Conservation (phyloP, 768 basidiomycete genomes). For the Rhizopogon vesiculosus region DNA sequence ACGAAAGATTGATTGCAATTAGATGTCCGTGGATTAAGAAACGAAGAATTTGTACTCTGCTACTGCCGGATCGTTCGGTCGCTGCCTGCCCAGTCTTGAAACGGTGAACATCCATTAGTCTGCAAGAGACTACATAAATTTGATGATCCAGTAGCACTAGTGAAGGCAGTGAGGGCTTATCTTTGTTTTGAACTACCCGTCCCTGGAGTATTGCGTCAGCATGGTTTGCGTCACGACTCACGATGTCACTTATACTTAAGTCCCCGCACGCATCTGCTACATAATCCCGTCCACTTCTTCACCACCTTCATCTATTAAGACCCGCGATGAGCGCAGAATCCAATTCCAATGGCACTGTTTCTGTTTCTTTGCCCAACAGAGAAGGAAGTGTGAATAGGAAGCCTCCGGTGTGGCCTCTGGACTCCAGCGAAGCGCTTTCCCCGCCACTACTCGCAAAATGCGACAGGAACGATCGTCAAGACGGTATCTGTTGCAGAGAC, state of each 20-base stretch:
- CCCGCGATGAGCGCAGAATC: neutral
- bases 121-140: too few relatives aligned
- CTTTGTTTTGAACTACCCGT: too few relatives aligned
- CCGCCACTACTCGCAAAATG: constrained; percentile 56
- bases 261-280: neutral
- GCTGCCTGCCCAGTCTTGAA: too few relatives aligned
- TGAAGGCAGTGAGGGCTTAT: neutral
- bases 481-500: constrained; percentile 85
- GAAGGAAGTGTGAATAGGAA: constrained; percentile 17
- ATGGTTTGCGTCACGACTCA: neutral
- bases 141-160: too few relatives aligned
- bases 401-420: constrained; percentile 66
- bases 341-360: neutral
- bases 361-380: constrained; percentile 17
- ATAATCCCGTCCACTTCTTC: neutral
- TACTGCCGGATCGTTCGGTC: neutral
- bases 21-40: neutral
- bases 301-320: neutral
- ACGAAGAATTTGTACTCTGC: neutral
- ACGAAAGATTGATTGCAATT: neutral
- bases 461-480: constrained; percentile 43
- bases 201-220: neutral
- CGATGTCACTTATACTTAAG: too few relatives aligned
- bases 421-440: constrained; percentile 32
- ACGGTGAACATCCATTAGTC: too few relatives aligned